phyloP scores from a whole-genome alignment of 140 eudicot species.

The Flaveria floridana region DNA sequence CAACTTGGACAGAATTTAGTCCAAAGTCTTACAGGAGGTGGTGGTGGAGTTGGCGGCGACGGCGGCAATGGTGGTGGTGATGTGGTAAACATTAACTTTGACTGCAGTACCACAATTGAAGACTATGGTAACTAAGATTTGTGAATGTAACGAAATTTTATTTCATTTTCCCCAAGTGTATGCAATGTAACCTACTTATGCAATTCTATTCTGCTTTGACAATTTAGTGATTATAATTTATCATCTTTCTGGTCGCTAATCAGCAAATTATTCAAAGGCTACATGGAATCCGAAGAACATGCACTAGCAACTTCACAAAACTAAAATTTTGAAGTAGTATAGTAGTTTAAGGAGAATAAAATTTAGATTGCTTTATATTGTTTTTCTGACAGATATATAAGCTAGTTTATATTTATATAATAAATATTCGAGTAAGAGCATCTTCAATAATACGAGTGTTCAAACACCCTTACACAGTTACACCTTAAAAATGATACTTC shows the following conservation, averaged over 20 bases:
- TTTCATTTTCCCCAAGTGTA: slow-evolving; percentile 3
- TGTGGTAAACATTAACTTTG: slow-evolving; percentile 14
- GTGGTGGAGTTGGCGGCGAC: slow-evolving; percentile 1
- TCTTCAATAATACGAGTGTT: too few species aligned
- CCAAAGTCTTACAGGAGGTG: slow-evolving; percentile 37
- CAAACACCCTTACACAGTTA: too few species aligned
- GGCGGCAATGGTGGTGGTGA: neutral
- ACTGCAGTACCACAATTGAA: slow-evolving; percentile 4
- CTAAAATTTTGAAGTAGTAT: too few species aligned
- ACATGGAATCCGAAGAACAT: too few species aligned
- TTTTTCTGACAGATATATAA: too few species aligned
- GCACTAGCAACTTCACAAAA: too few species aligned
- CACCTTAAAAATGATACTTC: too few species aligned
- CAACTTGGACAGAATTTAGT: slow-evolving; percentile 50
- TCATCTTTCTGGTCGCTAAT: neutral
- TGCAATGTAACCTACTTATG: slow-evolving; percentile 21
- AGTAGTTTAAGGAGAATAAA: too few species aligned
- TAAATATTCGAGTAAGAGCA: too few species aligned
- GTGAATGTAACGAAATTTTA: slow-evolving; percentile 10
- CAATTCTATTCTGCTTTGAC: neutral
- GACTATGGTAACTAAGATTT: slow-evolving; percentile 2
- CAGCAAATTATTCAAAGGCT: too few species aligned
- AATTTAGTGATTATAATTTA: neutral
- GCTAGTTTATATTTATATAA: too few species aligned
- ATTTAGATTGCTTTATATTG: too few species aligned